These are phyloP conservation scores for Maudiozyma humilis DNA, from an alignment of 1,139 yeast species.

Conservation along the genomic window DNA sequence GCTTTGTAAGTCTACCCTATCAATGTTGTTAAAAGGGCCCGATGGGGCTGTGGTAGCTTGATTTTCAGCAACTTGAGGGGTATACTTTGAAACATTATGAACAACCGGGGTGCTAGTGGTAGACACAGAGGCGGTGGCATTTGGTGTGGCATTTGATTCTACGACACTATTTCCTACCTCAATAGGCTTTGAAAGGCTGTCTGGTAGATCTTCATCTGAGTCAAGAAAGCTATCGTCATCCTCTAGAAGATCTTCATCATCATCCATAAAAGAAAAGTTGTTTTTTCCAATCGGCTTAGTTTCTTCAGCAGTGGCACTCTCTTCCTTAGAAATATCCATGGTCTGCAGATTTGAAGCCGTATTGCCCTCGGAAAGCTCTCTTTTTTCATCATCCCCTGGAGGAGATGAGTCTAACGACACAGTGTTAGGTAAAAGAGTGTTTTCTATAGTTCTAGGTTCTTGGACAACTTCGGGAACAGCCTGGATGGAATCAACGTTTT, in stretches of 20 bases:
- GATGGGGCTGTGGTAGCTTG: background rate
- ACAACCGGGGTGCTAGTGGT: background rate
- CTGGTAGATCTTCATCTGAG: slow-evolving; percentile 17
- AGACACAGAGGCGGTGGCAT: too few relatives aligned
- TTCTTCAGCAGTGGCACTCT: background rate
- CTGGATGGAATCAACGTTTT: background rate
- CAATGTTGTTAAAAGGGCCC: background rate
- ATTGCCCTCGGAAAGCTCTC: too few relatives aligned
- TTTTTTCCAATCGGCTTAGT: slow-evolving; percentile 1
- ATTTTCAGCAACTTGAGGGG: background rate
- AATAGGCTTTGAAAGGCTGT: background rate
- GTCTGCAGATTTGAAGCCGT: too few relatives aligned
- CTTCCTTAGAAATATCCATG: too few relatives aligned
- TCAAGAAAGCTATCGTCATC: slow-evolving; percentile 27
- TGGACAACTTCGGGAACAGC: background rate
- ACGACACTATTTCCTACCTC: background rate
- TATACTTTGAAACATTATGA: background rate
- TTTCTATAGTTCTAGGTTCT: background rate
- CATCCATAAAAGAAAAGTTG: slow-evolving; percentile 24
- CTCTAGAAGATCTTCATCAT: slow-evolving; percentile 27
- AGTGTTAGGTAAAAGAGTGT: background rate
- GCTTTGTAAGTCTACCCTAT: background rate
- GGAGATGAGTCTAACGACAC: too few relatives aligned
- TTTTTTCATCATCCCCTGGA: too few relatives aligned
- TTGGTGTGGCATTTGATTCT: background rate